A percentile compares a stretch with the other conserved stretches of the same genome.
These are phyloP conservation scores for Ophiosphaerella korrae DNA, from an alignment of 2,329 filamentous ascomycete genomes.

Conservation along the genomic window DNA sequence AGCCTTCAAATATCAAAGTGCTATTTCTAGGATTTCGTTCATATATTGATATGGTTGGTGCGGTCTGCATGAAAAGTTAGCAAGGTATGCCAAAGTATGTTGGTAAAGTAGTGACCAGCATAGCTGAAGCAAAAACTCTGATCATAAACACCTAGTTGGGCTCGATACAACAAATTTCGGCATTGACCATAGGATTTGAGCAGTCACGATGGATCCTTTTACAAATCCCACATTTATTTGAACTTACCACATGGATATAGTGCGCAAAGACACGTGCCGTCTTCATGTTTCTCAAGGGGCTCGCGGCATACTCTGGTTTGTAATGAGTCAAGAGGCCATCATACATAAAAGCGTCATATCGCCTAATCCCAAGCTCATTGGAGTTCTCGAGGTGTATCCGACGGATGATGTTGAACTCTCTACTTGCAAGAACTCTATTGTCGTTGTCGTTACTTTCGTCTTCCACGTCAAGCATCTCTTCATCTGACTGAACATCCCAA, in stretches of 20 bases:
- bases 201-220: too few relatives aligned
- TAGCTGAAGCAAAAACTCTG: not conserved
- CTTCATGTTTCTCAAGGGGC: constrained; percentile 77
- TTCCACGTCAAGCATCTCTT: constrained; percentile 47
- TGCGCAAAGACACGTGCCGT: constrained; percentile 87
- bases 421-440: constrained; percentile 22
- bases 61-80: constrained; percentile 58
- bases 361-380: constrained; percentile 45
- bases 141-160: too few relatives aligned
- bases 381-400: constrained; percentile 43
- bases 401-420: constrained; percentile 45
- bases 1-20: constrained; percentile 65
- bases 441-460: constrained; percentile 26
- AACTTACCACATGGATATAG: constrained; percentile 74
- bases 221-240: not conserved
- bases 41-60: constrained; percentile 82
- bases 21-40: constrained; percentile 81
- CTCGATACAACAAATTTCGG: too few relatives aligned
- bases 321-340: constrained; percentile 54
- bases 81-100: not conserved
- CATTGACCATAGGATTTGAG: too few relatives aligned
- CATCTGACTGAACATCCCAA: constrained; percentile 55
- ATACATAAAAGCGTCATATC: constrained; percentile 55
- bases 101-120: not conserved
- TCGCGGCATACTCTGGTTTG: constrained; percentile 54